Evolutionary conservation across 1,139 yeast species (phyloP), one percentile per base, ranked within the genome.

Genomic region (Meyerozyma carpophila): DNA sequence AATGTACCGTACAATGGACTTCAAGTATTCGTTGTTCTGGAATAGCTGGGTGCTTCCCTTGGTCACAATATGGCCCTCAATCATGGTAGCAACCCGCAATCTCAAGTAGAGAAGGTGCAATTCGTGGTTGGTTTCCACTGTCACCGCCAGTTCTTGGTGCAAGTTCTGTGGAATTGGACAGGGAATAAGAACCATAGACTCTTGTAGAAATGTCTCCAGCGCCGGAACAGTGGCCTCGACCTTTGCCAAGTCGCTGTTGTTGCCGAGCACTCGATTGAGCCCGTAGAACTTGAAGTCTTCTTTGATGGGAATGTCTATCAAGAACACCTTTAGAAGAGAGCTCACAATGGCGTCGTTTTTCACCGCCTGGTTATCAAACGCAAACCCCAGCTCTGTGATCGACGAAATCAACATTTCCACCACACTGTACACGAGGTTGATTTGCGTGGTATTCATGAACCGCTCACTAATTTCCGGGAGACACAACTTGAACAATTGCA

Each of bases 241-340:
- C 40, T 62, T 64, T 1, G 47, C 46, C 36, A 68, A 62, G 52
- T 72, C 79, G 4, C 50, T 46, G 50, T 78, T 79, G 48, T 77
- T 77, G 0, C 87, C 87, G 28, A 79, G 47, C 2, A 69, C 50
- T 48, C 84, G 56, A 53, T 78, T 81, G 43, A 82, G 60, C 0
- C 88, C 85, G 51, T 65, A 75, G 40, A 74, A 65, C 58, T 65
- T 60, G 42, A 74, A 68, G 44, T 69, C 75, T 2, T 62, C 65
- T 40, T 63, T 64, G 32, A 68, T 54, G 0, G 76, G 71, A 4
- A 74, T 58, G 25, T 74, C 79, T 4, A 70, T 61, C 16, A 69
- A 51, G 40, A 69, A 62, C 37, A 68, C 59, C 49, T 69, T 72
- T 25, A 72, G 59, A 34, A 77, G 53, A 6, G 79, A 63, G 26